A percentile compares a stretch with the other conserved stretches of the same genome.
These are phyloP conservation scores for Nakataea oryzae DNA, from an alignment of 2,329 filamentous ascomycete genomes.

Conservation along the genomic window DNA sequence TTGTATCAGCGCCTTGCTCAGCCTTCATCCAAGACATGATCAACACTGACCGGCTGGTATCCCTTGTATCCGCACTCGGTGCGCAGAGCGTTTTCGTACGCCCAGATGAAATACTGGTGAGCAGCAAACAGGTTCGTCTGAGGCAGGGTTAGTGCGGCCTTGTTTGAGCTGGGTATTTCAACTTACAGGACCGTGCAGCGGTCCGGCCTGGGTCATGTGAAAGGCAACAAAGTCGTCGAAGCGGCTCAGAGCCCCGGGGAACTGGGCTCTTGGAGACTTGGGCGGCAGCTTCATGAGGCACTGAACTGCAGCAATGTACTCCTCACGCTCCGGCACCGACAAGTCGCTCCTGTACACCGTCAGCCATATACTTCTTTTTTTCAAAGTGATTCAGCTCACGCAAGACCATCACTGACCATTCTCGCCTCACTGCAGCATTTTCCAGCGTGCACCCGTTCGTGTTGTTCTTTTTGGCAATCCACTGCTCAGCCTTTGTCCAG, in stretches of 20 bases:
- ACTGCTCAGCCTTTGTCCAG: slow-evolving; percentile 16
- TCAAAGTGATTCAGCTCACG: too few species aligned
- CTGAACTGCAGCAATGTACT: slow-evolving; percentile 15
- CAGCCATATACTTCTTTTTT: background rate
- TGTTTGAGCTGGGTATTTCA: background rate
- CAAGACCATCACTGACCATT: slow-evolving; percentile 11
- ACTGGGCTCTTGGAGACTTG: slow-evolving; percentile 10
- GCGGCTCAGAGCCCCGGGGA: slow-evolving; percentile 15
- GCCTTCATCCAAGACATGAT: too few species aligned
- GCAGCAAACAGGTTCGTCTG: slow-evolving; percentile 15
- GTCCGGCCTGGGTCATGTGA: slow-evolving; percentile 17
- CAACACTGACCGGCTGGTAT: slow-evolving; percentile 16
- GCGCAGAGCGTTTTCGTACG: slow-evolving; percentile 20
- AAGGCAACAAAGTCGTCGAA: slow-evolving; percentile 23
- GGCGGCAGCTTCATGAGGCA: slow-evolving; percentile 17
- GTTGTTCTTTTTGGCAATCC: slow-evolving; percentile 14
- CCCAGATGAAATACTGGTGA: slow-evolving; percentile 19
- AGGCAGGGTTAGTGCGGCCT: background rate
- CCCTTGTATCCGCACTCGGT: slow-evolving; percentile 23
- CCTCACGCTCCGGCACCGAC: slow-evolving; percentile 10
- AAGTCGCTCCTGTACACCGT: slow-evolving; percentile 13
- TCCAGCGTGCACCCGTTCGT: slow-evolving; percentile 18
- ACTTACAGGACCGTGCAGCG: slow-evolving; percentile 11
- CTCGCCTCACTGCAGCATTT: slow-evolving; percentile 14
- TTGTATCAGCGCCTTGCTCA: background rate